Evolutionary conservation across 2,329 filamentous ascomycete species (phyloP).

Genomic region (Fusarium drepaniforme): DNA sequence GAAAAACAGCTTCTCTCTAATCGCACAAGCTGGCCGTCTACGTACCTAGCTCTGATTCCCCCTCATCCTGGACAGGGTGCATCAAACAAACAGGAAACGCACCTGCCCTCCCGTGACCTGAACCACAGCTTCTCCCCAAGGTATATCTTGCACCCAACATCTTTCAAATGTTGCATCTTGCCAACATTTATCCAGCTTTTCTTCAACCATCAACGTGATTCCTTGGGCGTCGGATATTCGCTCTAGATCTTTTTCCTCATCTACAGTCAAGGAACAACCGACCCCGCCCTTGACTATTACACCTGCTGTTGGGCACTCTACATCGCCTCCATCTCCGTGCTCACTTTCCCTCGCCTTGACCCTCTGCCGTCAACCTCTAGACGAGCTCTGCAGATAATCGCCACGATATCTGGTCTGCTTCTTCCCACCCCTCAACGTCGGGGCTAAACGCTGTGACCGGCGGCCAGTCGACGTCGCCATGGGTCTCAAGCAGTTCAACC

Average conservation of each 20-base stretch:
- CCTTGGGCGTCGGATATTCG: background rate
- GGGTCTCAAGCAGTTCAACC: constrained; percentile 74
- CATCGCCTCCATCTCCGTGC: background rate
- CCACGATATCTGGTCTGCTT: background rate
- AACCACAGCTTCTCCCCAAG: background rate
- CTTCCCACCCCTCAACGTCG: background rate
- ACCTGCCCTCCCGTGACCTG: background rate
- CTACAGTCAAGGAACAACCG: background rate
- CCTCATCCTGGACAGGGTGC: background rate
- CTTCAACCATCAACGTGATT: background rate
- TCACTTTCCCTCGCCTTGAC: background rate
- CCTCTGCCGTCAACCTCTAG: background rate
- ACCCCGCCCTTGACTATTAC: background rate
- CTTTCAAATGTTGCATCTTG: background rate
- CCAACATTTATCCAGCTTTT: background rate
- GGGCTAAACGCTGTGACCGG: background rate
- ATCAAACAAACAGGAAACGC: background rate
- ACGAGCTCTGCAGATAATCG: background rate
- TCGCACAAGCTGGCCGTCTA: background rate
- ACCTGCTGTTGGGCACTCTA: background rate
- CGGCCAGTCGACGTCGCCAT: constrained; percentile 55
- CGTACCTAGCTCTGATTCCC: background rate
- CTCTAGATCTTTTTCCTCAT: background rate
- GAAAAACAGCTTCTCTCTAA: background rate
- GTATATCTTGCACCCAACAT: background rate